Evolutionary conservation across 495 filamentous ascomycete genomes (phyloP), one percentile per base, ranked within the genome.

Genomic region (Penicillium arizonense): DNA sequence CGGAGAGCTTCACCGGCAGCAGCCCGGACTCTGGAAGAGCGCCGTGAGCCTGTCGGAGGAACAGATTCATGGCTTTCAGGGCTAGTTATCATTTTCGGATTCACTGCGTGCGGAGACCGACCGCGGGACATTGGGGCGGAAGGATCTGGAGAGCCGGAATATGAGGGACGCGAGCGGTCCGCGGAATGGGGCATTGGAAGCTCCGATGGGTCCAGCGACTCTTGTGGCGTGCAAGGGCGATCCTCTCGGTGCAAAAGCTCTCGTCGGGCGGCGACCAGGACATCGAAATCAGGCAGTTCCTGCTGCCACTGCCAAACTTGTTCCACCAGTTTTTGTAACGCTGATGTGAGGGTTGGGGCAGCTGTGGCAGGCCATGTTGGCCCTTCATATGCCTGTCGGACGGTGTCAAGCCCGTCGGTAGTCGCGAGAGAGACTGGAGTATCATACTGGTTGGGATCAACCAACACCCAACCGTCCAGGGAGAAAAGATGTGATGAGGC

Each of bases 381-480:
- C 37, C 64, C 56, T 39, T 64, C 47, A 44, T 74, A 72, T 11
- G 74, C 70, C 4, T 53, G 52, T 5, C 53, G 57, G 21, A 75
- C 57, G 23, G 56, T 43, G 3, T 67, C 61, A 21, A 73, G 34
- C 24, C 59, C 57, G 21, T 68, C 51, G 13, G 26, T 6, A 1
- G 38, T 12, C 33, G 42, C n/a, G n/a, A 37, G 37, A 47, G 38
- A 13, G 2, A 44, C 5, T 3, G 56, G 23, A 23, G 61, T 46
- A 0, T 69, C 48, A 45, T 76, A 78, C n/a, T 68, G 70, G 5
- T 60, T 51, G 0, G 90, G 87, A 54, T 89, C 82, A 14, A 90
- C 83, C 10, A 92, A 71, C n/a, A 97, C 78, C 94, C 95, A 97
- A 12, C 86, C 85, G 62, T 97, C 91, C 1, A 97, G 76, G 5